Evolutionary conservation across 371 early-diverging fungal species (phyloP).

Genomic region (Conidiobolus incongruus): DNA sequence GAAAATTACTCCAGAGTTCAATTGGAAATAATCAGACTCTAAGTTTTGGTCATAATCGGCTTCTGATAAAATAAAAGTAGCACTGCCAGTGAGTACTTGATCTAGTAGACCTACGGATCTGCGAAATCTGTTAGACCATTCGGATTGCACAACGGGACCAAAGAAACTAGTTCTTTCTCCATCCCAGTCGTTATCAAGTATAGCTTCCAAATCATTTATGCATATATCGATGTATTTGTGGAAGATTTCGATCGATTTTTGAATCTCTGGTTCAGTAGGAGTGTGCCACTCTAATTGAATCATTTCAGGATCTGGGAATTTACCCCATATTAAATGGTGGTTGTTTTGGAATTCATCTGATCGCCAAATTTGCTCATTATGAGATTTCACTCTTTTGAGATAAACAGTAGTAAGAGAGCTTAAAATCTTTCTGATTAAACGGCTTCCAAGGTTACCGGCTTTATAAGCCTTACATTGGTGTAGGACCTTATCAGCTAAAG

Average conservation of each 20-base stretch:
- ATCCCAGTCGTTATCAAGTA: no score
- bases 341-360: slow-evolving; percentile 6
- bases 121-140: no score
- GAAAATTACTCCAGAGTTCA: no score
- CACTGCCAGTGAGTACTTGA: no score
- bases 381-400: slow-evolving; percentile 18
- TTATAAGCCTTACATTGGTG: slow-evolving; percentile 30
- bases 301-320: slow-evolving; percentile 20
- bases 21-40: no score
- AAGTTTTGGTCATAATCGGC: no score
- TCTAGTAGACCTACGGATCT: no score
- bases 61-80: no score
- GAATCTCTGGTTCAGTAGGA: slow-evolving; percentile 36
- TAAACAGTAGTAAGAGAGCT: slow-evolving; percentile 20
- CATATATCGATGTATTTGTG: slow-evolving; percentile 5
- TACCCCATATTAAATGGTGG: slow-evolving; percentile 51
- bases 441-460: slow-evolving; percentile 50
- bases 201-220: no score
- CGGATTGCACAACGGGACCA: no score
- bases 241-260: slow-evolving; percentile 11
- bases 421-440: slow-evolving; percentile 22
- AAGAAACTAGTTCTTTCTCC: no score
- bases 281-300: slow-evolving; percentile 50
- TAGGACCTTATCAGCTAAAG: slow-evolving; percentile 17
- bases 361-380: slow-evolving; percentile 12